Conservation (phyloP, 768 basidiomycete species). For the Boletus tylopilopsis region DNA sequence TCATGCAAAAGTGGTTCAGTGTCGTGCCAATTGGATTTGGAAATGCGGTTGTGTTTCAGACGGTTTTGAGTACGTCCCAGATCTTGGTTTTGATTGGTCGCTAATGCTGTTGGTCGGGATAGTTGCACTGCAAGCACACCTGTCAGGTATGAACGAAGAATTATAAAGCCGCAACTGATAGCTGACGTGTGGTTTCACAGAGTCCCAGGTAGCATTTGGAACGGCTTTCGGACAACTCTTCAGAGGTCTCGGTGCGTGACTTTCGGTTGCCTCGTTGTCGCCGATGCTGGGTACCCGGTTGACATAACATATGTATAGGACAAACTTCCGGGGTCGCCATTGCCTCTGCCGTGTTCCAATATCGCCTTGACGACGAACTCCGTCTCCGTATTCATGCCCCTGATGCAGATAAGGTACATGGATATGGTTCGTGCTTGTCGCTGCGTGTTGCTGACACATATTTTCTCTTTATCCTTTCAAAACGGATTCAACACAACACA, state of each 20-base stretch:
- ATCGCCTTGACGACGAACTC: constrained; percentile 12
- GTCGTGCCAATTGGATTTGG: constrained; percentile 6
- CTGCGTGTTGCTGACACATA: neutral
- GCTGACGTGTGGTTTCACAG: constrained; percentile 2
- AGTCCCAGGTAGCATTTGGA: constrained; percentile 20
- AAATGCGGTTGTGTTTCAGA: constrained; percentile 8
- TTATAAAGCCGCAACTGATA: neutral
- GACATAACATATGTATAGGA: neutral
- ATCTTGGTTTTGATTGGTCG: neutral
- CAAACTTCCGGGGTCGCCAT: constrained; percentile 22
- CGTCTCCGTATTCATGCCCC: constrained; percentile 13
- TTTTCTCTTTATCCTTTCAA: too few species aligned
- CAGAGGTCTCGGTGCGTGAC: constrained; percentile 9
- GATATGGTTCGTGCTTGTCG: neutral
- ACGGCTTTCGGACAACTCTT: constrained; percentile 24
- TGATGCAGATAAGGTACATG: constrained; percentile 6
- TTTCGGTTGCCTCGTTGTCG: neutral
- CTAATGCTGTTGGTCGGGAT: neutral
- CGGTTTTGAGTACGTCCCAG: neutral
- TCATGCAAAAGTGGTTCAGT: constrained; percentile 20
- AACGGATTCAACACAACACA: too few species aligned
- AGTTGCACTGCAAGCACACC: constrained; percentile 1
- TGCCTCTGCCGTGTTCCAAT: constrained; percentile 22
- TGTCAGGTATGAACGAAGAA: neutral
- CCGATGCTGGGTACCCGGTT: neutral